These are phyloP conservation scores for Cytospora piceae DNA, from an alignment of 2,329 filamentous ascomycete species.

Conservation along the genomic window DNA sequence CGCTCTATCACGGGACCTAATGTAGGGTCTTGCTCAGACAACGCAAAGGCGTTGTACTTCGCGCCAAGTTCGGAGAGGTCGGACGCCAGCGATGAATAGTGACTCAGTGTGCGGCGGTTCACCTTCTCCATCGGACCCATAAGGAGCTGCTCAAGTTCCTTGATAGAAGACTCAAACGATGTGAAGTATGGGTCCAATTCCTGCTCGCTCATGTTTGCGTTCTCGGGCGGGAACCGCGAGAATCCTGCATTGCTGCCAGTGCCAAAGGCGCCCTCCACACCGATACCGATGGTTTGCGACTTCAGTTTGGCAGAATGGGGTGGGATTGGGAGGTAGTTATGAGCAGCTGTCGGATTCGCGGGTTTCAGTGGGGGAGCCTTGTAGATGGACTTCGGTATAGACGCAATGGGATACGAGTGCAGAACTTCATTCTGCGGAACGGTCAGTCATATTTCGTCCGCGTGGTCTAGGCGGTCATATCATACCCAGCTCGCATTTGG, in stretches of 20 bases:
- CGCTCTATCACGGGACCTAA: conserved; percentile 93
- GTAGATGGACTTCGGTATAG: conserved; percentile 89
- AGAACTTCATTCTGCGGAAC: conserved; percentile 81
- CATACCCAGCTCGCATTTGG: conserved; percentile 97
- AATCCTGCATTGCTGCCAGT: conserved; percentile 61
- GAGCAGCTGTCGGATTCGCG: conserved; percentile 86
- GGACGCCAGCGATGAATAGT: conserved; percentile 79
- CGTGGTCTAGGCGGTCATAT: background rate
- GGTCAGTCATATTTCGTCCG: conserved; percentile 36
- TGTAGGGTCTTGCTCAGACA: conserved; percentile 87
- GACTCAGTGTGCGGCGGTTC: conserved; percentile 84
- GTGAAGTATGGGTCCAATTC: conserved; percentile 97
- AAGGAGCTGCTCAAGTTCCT: conserved; percentile 85
- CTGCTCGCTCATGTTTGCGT: conserved; percentile 77
- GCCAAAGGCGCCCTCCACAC: conserved; percentile 39
- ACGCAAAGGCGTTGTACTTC: conserved; percentile 94
- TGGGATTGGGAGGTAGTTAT: conserved; percentile 86
- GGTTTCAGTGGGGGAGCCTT: conserved; percentile 95
- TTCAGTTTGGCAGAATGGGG: conserved; percentile 85
- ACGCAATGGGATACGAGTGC: conserved; percentile 85
- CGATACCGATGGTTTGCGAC: conserved; percentile 46
- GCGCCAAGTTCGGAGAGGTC: conserved; percentile 93
- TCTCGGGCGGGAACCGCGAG: conserved; percentile 80
- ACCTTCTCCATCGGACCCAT: conserved; percentile 97
- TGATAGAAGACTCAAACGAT: conserved; percentile 87